Evolutionary conservation across 352 stramenopile genomes (phyloP), one percentile per base, ranked within the genome.

Genomic region (Globisporangium okanoganense): DNA sequence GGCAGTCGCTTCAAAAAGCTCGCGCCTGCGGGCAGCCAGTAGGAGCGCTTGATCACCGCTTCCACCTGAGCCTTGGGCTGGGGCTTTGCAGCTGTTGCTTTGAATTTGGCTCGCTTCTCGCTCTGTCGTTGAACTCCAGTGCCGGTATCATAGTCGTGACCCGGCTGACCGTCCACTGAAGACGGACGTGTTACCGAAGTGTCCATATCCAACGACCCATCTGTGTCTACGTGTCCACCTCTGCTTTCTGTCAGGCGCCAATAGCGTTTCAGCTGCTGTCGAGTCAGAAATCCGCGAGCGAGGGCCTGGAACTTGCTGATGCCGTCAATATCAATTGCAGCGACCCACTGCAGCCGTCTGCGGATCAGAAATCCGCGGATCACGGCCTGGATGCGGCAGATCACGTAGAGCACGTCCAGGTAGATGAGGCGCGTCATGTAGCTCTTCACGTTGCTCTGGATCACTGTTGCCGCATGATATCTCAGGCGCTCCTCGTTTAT

Each of bases 401-500:
- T 78, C 43, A 89, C 66, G 55, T 89, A 89, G n/a, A 92, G 64
- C 9, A 93, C 78, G 52, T 93, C 82, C 36, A 92, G 67, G 55
- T 90, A 95, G 41, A 90, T 89, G n/a, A 89, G 65, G 8, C 83
- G 75, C 10, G 82, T 90, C 58, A 91, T 72, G 45, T 81, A 87
- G 14, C 64, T 66, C 8, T 78, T 77, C 5, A 58, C 65, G 27
- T 78, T 82, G 33, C 71, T 61, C 60, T 95, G 85, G 29, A 95
- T 87, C 3, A 73, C 16, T 0, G 71, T 67, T 0, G 82, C 79
- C 27, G 80, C 75, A 22, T 47, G 57, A 12, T 87, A 20, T 7
- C 45, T 57, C 18, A 38, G 45, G 22, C 59, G 44, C 13, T 67
- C 57, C 44, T 70, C 50, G 12, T 41, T 14, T 8, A 36, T 65